Base-by-base conservation (phyloP, 176 grass and related monocot genomes). In the Elaeis guineensis region DNA sequence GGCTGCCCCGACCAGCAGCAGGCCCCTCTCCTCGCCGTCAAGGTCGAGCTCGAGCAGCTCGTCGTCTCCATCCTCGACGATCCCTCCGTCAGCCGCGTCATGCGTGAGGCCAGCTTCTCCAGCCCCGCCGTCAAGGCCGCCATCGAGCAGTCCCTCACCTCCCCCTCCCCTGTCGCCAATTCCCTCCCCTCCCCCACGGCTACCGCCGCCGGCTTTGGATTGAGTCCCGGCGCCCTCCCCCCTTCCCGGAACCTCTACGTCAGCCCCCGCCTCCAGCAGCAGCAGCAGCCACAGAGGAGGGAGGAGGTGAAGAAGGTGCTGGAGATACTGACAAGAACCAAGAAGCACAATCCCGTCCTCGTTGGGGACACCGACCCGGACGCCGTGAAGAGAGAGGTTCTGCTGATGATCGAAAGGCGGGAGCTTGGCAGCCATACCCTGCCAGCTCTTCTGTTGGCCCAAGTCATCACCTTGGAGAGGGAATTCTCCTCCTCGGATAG, bases 41-140 rank as follows among this genome's bases (percentile, higher is more conserved):
- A 78, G 28, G 83, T 96, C 19, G 92, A 89, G 39, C 80, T 90
- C 20, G 66, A 78, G 17, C 86, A 96, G 60, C 76, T 96, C 29
- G 79, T 79, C 6, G 61, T 90, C 5, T 81, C 92, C 57, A 85
- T 90, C 56, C 92, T 96, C 5, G 92, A 96, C 51, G 92, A 96
- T 67, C 92, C 92, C 1, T 90, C 86, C 21, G 92, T 96, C 9
- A 89, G 86, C 24, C 87, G 87, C 64, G 92, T 96, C 69, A 96
- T 90, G 87, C 80, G 83, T 6, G 91, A 96, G 91, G 91, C 90
- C 1, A 71, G 82, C 49, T 95, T 95, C 79, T 95, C 83, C 6
- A 81, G 77, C 53, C 65, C 78, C 16, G 70, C 62, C 49, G 77
- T 90, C 26, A 95, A 95, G 67, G 73, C 70, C 0, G 68, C 71